These are phyloP conservation scores for Oryza australiensis DNA, from an alignment of 176 grass and related monocot species.

Conservation along the genomic window DNA sequence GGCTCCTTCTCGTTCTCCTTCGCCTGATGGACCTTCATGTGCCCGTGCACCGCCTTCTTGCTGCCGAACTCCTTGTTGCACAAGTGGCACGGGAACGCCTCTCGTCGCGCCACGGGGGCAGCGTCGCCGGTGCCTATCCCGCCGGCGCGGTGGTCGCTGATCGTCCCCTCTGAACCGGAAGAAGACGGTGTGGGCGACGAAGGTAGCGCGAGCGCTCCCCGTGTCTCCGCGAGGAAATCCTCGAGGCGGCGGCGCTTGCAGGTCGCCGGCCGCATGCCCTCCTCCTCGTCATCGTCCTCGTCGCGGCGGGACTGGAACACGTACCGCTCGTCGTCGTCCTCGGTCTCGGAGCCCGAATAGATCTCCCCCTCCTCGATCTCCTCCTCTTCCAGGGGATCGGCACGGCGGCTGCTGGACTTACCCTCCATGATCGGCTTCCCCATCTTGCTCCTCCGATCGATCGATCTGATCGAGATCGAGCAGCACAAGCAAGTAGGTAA, in stretches of 20 bases:
- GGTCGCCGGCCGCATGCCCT: background rate
- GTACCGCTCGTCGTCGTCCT: no score
- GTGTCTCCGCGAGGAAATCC: background rate
- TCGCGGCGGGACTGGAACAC: no score
- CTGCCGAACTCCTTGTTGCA: constrained; percentile 17
- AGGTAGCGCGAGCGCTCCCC: background rate
- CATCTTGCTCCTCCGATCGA: no score
- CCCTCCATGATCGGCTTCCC: no score
- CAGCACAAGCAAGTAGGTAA: no score
- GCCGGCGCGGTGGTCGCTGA: constrained; percentile 10
- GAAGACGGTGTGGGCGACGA: background rate
- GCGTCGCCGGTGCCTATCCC: no score
- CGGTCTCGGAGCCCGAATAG: no score
- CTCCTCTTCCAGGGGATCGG: no score
- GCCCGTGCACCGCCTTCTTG: constrained; percentile 25
- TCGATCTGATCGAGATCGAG: no score
- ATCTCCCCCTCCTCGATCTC: no score
- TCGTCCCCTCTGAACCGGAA: background rate
- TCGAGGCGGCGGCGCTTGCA: background rate
- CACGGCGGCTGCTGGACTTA: no score
- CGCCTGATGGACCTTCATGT: constrained; percentile 35
- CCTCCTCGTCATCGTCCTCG: background rate
- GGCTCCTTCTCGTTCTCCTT: background rate
- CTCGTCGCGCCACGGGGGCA: background rate
- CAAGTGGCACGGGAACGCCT: background rate